These are phyloP conservation scores for Leccinum arenicola DNA, from an alignment of 768 basidiomycete species.

Conservation along the genomic window DNA sequence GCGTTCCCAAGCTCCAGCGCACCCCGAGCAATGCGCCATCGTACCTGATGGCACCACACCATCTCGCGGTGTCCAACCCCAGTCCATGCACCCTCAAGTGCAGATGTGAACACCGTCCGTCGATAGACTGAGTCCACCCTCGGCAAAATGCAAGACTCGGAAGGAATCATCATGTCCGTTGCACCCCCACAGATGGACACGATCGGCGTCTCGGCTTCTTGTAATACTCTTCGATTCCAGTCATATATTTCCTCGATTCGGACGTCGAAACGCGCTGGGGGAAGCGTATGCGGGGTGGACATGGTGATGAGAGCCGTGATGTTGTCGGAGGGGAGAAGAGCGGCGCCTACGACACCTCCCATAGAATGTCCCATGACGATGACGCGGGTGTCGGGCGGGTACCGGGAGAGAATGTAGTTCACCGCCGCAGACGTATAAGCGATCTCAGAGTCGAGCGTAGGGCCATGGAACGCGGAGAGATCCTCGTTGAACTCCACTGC, in stretches of 20 bases:
- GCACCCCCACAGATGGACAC: constrained; percentile 90
- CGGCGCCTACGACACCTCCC: constrained; percentile 90
- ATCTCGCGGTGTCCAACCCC: constrained; percentile 95
- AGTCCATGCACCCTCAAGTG: constrained; percentile 89
- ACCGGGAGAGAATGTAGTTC: constrained; percentile 74
- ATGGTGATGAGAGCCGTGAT: constrained; percentile 89
- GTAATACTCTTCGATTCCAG: constrained; percentile 40
- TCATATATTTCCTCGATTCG: constrained; percentile 75
- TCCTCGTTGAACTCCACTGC: constrained; percentile 95
- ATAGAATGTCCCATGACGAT: constrained; percentile 93
- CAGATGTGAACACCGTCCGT: constrained; percentile 78
- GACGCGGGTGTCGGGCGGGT: constrained; percentile 60
- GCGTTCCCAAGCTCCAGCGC: constrained; percentile 62
- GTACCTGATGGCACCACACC: constrained; percentile 99
- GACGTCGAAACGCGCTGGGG: constrained; percentile 85
- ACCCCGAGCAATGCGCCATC: constrained; percentile 81
- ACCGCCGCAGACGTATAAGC: constrained; percentile 70
- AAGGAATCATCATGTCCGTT: constrained; percentile 87
- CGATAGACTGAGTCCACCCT: constrained; percentile 37
- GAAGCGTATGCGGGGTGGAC: constrained; percentile 87
- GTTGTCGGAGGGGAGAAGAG: constrained; percentile 63
- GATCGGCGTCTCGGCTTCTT: constrained; percentile 56
- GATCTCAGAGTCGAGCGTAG: constrained; percentile 81
- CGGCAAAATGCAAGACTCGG: constrained; percentile 78
- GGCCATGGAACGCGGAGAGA: constrained; percentile 90